phyloP scores from a whole-genome alignment of 805 yeast species.

The Wickerhamiella brachini region DNA sequence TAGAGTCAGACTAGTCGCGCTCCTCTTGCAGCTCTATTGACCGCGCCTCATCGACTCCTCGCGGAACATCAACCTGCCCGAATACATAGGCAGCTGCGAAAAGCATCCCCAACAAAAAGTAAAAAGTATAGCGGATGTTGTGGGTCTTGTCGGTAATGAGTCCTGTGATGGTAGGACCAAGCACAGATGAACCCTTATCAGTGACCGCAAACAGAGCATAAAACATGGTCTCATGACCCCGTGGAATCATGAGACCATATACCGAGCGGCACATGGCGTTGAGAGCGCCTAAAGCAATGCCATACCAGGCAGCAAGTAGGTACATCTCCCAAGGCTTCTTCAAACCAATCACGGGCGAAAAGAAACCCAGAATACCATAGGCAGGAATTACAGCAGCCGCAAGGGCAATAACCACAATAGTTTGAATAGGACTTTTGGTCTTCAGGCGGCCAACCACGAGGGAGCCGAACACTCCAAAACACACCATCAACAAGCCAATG shows the following conservation, averaged over 20 bases:
- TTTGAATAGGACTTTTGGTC: constrained; percentile 33
- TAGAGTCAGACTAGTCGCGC: too few species aligned
- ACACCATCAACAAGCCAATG: constrained; percentile 51
- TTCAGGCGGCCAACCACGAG: constrained; percentile 36
- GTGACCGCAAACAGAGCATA: constrained; percentile 66
- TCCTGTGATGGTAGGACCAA: constrained; percentile 66
- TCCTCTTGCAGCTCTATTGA: not conserved
- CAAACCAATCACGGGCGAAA: constrained; percentile 40
- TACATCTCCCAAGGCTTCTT: constrained; percentile 57
- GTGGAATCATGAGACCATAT: constrained; percentile 55
- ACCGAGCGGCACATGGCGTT: constrained; percentile 56
- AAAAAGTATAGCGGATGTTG: constrained; percentile 59
- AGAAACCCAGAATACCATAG: constrained; percentile 58
- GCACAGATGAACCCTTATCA: constrained; percentile 63
- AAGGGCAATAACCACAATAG: constrained; percentile 43
- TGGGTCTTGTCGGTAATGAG: constrained; percentile 59
- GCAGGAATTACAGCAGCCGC: constrained; percentile 48
- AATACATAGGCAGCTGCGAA: constrained; percentile 46
- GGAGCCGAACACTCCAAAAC: constrained; percentile 58
- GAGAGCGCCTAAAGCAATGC: constrained; percentile 59
- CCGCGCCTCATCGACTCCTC: constrained; percentile 46
- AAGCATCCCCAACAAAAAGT: constrained; percentile 42
- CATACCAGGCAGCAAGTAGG: constrained; percentile 58
- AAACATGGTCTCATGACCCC: constrained; percentile 61
- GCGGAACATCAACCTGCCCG: constrained; percentile 37